A percentile compares a stretch with the other conserved stretches of the same genome.
These are phyloP conservation scores for Colletotrichum melonis DNA, from an alignment of 2,329 filamentous ascomycete genomes.

Conservation along the genomic window DNA sequence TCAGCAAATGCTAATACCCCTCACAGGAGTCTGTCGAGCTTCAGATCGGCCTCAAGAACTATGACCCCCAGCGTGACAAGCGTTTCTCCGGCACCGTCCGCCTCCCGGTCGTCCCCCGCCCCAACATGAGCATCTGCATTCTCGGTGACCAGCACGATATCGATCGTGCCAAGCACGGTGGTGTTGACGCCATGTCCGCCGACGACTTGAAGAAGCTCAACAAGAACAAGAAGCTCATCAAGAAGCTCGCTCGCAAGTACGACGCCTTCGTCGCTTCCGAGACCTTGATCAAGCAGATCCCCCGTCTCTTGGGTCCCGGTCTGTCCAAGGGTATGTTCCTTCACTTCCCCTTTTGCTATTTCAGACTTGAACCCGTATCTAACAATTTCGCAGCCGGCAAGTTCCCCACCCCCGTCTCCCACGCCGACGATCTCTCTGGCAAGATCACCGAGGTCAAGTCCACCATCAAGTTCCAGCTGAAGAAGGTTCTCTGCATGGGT, in stretches of 20 bases:
- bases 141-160: slow-evolving; percentile 91
- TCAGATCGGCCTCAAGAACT: slow-evolving; percentile 97
- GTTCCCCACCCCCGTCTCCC: slow-evolving; percentile 98
- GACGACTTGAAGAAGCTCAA: slow-evolving; percentile 99
- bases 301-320: slow-evolving; percentile 98
- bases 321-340: slow-evolving; percentile 88
- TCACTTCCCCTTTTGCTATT: not conserved
- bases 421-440: slow-evolving; percentile 90
- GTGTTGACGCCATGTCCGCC: slow-evolving; percentile 96
- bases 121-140: slow-evolving; percentile 88
- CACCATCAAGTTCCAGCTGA: slow-evolving; percentile 99
- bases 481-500: slow-evolving; percentile 99
- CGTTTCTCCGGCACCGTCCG: slow-evolving; percentile 99
- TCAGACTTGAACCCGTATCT: slow-evolving; percentile 29
- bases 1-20: not conserved
- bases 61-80: slow-evolving; percentile 99
- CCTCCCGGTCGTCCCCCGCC: slow-evolving; percentile 91
- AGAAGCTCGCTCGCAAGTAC: slow-evolving; percentile 99
- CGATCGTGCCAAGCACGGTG: slow-evolving; percentile 99
- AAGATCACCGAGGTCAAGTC: slow-evolving; percentile 99
- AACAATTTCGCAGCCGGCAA: slow-evolving; percentile 80
- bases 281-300: slow-evolving; percentile 98
- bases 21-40: slow-evolving; percentile 81
- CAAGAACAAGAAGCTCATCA: slow-evolving; percentile 99
- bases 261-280: slow-evolving; percentile 99